These are phyloP conservation scores for Cymbidium sinense DNA, from an alignment of 106 monocot genomes.

Conservation along the genomic window DNA sequence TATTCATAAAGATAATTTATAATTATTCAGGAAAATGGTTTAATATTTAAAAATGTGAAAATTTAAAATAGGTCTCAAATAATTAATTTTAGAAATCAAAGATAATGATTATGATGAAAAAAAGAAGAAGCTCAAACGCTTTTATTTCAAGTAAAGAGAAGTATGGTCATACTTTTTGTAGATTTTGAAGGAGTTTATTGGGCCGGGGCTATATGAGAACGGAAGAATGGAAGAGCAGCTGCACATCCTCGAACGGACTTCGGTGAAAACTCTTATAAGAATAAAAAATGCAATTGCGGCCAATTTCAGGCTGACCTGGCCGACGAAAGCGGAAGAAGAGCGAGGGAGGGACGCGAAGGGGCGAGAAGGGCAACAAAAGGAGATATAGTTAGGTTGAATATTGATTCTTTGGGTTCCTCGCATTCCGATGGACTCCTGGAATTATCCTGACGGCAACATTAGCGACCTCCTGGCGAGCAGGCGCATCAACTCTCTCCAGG, in stretches of 20 bases:
- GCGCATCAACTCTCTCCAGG: slow-evolving; percentile 7
- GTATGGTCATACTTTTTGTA: too few relatives aligned
- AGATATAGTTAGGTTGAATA: not conserved
- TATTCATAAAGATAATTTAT: too few relatives aligned
- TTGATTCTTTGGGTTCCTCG: not conserved
- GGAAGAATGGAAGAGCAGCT: not conserved
- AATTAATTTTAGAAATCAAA: too few relatives aligned
- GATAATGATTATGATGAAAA: too few relatives aligned
- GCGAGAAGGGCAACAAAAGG: not conserved
- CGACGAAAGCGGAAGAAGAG: not conserved
- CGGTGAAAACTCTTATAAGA: too few relatives aligned
- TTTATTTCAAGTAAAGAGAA: too few relatives aligned
- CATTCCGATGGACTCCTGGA: slow-evolving; percentile 16
- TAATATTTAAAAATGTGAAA: too few relatives aligned
- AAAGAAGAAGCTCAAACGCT: too few relatives aligned
- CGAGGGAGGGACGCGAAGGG: not conserved
- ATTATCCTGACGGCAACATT: slow-evolving; percentile 17
- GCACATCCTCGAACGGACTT: not conserved
- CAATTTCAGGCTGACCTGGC: not conserved
- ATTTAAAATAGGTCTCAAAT: too few relatives aligned
- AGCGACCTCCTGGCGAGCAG: slow-evolving; percentile 12
- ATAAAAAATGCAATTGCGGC: not conserved
- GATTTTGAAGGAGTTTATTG: not conserved
- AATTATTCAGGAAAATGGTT: too few relatives aligned
- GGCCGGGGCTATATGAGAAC: not conserved